These are phyloP conservation scores for Saturnispora silvae DNA, from an alignment of 805 yeast species.

Conservation along the genomic window DNA sequence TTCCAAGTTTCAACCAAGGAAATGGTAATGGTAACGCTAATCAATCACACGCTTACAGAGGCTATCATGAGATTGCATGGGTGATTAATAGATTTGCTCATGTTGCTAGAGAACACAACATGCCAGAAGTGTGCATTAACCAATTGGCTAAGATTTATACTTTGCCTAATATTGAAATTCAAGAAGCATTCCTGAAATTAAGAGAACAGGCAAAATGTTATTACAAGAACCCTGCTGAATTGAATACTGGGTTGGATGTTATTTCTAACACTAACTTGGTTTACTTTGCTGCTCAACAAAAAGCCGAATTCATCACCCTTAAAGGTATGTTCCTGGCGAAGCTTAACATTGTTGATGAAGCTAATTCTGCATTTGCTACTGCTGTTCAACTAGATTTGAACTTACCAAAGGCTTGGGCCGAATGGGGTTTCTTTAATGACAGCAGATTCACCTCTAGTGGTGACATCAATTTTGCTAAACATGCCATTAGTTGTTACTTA, in stretches of 20 bases:
- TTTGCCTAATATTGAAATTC: slow-evolving; percentile 93
- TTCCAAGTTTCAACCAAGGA: slow-evolving; percentile 76
- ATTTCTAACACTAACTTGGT: slow-evolving; percentile 93
- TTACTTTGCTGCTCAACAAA: slow-evolving; percentile 93
- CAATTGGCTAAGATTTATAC: slow-evolving; percentile 91
- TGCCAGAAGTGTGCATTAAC: slow-evolving; percentile 93
- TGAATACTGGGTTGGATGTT: slow-evolving; percentile 92
- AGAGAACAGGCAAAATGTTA: slow-evolving; percentile 98
- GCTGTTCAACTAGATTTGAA: slow-evolving; percentile 94
- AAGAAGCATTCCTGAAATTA: slow-evolving; percentile 90
- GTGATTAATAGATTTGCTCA: slow-evolving; percentile 96
- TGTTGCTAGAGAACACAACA: slow-evolving; percentile 91
- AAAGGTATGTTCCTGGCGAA: slow-evolving; percentile 97
- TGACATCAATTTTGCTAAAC: slow-evolving; percentile 76
- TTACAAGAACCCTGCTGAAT: slow-evolving; percentile 80
- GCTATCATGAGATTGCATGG: slow-evolving; percentile 99
- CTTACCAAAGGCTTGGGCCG: slow-evolving; percentile 98
- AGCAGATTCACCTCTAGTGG: slow-evolving; percentile 70
- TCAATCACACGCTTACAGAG: slow-evolving; percentile 91
- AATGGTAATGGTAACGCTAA: slow-evolving; percentile 59
- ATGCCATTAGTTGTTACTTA: slow-evolving; percentile 89
- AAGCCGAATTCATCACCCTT: slow-evolving; percentile 93
- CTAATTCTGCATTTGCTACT: slow-evolving; percentile 95
- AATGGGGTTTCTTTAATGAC: slow-evolving; percentile 97
- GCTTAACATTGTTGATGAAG: slow-evolving; percentile 82